Evolutionary conservation across 2,329 filamentous ascomycete species (phyloP).

Genomic region (Aureobasidium vineae): DNA sequence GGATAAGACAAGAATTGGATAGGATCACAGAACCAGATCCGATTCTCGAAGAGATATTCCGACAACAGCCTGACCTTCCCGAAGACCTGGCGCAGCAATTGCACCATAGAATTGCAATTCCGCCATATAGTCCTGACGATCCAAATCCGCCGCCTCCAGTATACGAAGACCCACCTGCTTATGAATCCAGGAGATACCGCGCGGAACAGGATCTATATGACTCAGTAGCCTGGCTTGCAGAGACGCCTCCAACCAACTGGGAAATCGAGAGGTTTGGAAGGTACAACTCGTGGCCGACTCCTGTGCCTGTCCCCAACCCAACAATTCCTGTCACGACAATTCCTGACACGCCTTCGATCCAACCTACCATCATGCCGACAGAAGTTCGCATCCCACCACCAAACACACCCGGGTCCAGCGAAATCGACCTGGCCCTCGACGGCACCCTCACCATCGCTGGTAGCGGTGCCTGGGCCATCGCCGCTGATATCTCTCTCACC

Average conservation of each 20-base stretch:
- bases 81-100: not conserved
- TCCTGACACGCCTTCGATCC: not conserved
- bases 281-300: not conserved
- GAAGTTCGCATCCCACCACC: not conserved
- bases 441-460: not conserved
- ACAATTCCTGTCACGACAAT: not conserved
- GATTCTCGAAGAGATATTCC: not conserved
- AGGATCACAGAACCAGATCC: not conserved
- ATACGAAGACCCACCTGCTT: not conserved
- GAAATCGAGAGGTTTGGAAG: not conserved
- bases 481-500: not conserved
- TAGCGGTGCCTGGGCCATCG: not conserved
- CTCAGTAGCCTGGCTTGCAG: not conserved
- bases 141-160: not conserved
- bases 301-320: not conserved
- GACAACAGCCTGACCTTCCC: not conserved
- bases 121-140: not conserved
- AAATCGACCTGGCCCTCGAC: not conserved
- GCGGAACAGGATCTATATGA: not conserved
- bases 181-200: not conserved
- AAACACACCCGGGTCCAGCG: not conserved
- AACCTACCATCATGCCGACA: not conserved
- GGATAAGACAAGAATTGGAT: not conserved
- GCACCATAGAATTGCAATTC: not conserved
- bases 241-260: not conserved